A percentile compares a stretch with the other conserved stretches of the same genome.
phyloP scores from a whole-genome alignment of 768 basidiomycete genomes.

The Leccinellum rugosiceps region DNA sequence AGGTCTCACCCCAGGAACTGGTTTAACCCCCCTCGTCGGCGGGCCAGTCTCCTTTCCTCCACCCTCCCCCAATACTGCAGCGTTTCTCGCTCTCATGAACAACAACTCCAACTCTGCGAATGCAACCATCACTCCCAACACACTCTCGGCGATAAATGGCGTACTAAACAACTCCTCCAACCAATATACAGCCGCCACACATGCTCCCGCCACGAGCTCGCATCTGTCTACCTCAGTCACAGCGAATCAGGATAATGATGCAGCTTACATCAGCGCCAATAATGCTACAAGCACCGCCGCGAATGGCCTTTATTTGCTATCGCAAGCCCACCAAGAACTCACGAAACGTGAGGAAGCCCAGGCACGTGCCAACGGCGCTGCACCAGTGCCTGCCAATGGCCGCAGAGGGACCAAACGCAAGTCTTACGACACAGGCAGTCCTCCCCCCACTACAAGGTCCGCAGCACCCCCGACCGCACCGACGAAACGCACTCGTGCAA shows the following conservation, averaged over 20 bases:
- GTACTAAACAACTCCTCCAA: conserved; percentile 49
- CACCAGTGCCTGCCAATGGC: conserved; percentile 26
- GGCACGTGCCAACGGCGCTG: conserved; percentile 49
- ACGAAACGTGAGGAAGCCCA: conserved; percentile 91
- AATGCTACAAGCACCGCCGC: conserved; percentile 70
- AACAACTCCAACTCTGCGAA: conserved; percentile 37
- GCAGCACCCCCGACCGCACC: conserved; percentile 22
- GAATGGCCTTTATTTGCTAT: conserved; percentile 90
- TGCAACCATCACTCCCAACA: conserved; percentile 60
- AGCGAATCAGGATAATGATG: conserved; percentile 32
- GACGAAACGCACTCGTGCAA: conserved; percentile 38
- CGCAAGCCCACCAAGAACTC: conserved; percentile 94
- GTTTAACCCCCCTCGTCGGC: conserved; percentile 77
- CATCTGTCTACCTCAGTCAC: conserved; percentile 36
- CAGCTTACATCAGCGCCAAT: conserved; percentile 42
- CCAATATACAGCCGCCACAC: conserved; percentile 28
- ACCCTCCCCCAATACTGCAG: conserved; percentile 83
- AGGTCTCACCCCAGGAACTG: conserved; percentile 72
- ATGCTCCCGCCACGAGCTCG: conserved; percentile 33
- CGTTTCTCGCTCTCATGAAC: conserved; percentile 90
- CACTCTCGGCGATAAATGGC: conserved; percentile 62
- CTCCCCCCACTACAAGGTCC: conserved; percentile 25
- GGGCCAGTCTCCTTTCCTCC: conserved; percentile 78
- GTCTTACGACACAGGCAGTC: conserved; percentile 46
- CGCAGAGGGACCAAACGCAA: conserved; percentile 72